A percentile compares a stretch with the other conserved stretches of the same genome.
These are phyloP conservation scores for Chlorociboria aeruginascens DNA, from an alignment of 495 filamentous ascomycete species.

Conservation along the genomic window DNA sequence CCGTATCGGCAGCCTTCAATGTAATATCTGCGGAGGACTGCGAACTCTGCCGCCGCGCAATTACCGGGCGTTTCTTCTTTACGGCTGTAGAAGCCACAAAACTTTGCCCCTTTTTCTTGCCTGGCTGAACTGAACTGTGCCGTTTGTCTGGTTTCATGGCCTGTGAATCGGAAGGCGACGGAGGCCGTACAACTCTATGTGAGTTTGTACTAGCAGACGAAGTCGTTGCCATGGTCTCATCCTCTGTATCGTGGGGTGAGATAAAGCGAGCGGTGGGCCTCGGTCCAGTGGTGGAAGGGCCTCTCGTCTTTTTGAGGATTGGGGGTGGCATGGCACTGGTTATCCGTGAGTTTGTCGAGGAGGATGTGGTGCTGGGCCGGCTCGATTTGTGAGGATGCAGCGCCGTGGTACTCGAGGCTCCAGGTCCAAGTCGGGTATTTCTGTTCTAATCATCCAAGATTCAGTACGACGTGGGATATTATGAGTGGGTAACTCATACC, in stretches of 20 bases:
- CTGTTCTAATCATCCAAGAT: conserved; percentile 8
- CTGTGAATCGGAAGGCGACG: conserved; percentile 10
- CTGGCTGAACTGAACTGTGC: too few relatives aligned
- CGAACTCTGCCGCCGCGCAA: conserved; percentile 14
- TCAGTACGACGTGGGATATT: conserved; percentile 9
- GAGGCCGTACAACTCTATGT: conserved; percentile 16
- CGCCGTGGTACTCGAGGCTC: conserved; percentile 10
- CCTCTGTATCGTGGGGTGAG: conserved; percentile 32
- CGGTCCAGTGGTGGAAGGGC: conserved; percentile 34
- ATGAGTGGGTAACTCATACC: conserved; percentile 21
- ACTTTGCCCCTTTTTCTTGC: conserved; percentile 8
- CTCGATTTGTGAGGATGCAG: conserved; percentile 2
- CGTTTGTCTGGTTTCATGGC: conserved; percentile 8
- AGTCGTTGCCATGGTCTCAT: conserved; percentile 17
- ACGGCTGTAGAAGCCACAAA: conserved; percentile 5
- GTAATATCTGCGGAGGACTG: conserved; percentile 14
- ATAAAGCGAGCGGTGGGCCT: conserved; percentile 40
- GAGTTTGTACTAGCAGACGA: conserved; percentile 10
- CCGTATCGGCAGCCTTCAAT: background rate
- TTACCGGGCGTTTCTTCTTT: conserved; percentile 15
- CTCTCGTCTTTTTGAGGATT: conserved; percentile 41
- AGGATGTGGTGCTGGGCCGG: conserved; percentile 10
- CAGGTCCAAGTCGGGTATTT: conserved; percentile 2
- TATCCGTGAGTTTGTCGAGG: conserved; percentile 4
- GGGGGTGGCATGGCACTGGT: conserved; percentile 27